Evolutionary conservation across 768 basidiomycete genomes (phyloP), one percentile per base, ranked within the genome.

Genomic region (Russula foetens): DNA sequence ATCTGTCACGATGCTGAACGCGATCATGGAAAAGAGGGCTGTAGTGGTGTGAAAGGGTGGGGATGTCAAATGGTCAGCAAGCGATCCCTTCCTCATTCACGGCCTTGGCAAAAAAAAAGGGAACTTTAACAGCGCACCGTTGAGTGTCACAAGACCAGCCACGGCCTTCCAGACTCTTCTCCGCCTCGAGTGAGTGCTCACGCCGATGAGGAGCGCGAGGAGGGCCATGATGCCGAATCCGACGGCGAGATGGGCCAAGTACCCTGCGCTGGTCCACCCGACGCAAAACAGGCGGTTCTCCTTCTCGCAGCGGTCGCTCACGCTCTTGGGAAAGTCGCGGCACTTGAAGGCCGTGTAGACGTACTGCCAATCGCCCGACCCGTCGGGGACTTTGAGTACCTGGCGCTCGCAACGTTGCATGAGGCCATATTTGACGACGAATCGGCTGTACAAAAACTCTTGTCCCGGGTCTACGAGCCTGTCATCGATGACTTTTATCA

Each of bases 161-260:
- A 86, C 84, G 1, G 81, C 84, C 68, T 80, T 82, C 89, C 89
- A 91, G 33, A 90, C 84, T 64, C 89, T 81, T 59, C 87, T 76
- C 64, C 89, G 77, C 53, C 88, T 77, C 17, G 87, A 87, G 67
- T 83, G 83, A 0, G 89, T 89, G 67, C 80, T 87, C 21, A 88
- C 77, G 4, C 89, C 88, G 59, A 90, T 76, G 44, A 84, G 67
- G 50, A 91, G 76, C 8, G 86, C 75, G 0, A 77, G 67, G 39
- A 87, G 71, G 4, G 86, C 81, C 28, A 84, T 72, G 49, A 74
- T 77, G 8, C 80, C 84, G 69, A 86, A 86, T 3, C 87, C 84
- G 33, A 84, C 76, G 46, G 81, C 81, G 11, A 90, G 70, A 68
- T 86, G 81, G n/a, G 79, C 76, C 49, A 81, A 72, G 69, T 88